Base-by-base conservation (phyloP, 1,139 yeast genomes). In the Lodderomyces orthopsilosis region DNA sequence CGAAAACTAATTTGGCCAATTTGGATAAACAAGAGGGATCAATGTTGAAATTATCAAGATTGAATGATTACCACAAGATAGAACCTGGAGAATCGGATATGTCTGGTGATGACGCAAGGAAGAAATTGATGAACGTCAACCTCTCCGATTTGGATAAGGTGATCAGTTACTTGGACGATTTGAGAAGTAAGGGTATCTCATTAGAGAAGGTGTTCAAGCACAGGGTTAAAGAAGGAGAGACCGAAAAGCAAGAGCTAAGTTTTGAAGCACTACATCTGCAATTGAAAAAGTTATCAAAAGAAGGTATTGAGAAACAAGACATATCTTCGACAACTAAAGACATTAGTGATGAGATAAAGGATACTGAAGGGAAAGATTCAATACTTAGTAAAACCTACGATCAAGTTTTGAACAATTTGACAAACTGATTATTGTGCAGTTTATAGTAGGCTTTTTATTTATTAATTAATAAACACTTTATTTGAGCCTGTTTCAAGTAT, bases 21-120 rank as follows among this genome's bases (percentile, higher is more conserved):
- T 56, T 66, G 41, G 70, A 69, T 42, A 65, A 63, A 51, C 70
- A 66, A 48, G 79, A 68, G 56, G 79, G 77, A 5, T 66, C 70
- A 12, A 61, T 59, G 41, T 61, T 66, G 64, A 70, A 63, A 52
- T 61, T 63, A 37, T 61, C 59, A 51, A 63, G 54, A 45, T 61
- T 62, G 40, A 62, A 57, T 28, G 61, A 63, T 43, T 63, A 51
- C 42, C 65, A 62, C 45, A 49, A 49, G 27, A 43, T 45, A 6
- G 37, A 33, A 15, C 47, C 43, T 2, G 42, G 43, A 8, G 55
- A 51, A n/a, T 43, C 52, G 2, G 58, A 64, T 1, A 51, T 70
- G 40, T 68, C 79, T 35, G 81, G 83, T 33, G 85, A 81, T 36
- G 73, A 75, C 36, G 70, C 83, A 41, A 71, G 81, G 40, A 66